Evolutionary conservation across 2,329 filamentous ascomycete genomes (phyloP).

Genomic region (Colletotrichum sp.): DNA sequence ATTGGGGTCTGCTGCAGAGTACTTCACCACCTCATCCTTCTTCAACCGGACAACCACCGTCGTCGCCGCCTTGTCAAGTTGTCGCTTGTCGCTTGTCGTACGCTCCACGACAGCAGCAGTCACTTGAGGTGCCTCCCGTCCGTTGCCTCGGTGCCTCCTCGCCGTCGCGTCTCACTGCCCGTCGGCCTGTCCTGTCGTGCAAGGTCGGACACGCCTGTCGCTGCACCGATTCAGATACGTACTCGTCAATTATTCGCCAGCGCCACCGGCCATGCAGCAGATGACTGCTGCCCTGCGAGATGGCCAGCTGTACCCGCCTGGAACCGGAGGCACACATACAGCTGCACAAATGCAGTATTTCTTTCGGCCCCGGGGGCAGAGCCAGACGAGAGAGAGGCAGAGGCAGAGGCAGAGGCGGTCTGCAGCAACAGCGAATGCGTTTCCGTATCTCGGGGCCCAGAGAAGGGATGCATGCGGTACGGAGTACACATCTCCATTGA

Average conservation of each 20-base stretch:
- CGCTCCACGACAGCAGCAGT: background rate
- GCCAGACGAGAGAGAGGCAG: background rate
- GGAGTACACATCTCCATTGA: background rate
- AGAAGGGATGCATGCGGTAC: background rate
- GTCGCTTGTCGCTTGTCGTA: background rate
- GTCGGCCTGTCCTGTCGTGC: background rate
- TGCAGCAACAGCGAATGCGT: background rate
- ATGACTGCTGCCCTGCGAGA: background rate
- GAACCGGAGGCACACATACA: background rate
- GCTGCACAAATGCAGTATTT: background rate
- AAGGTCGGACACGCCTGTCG: constrained; percentile 3
- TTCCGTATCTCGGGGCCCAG: background rate
- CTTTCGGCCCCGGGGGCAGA: background rate
- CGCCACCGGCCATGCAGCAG: background rate
- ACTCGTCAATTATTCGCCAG: background rate
- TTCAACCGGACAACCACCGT: background rate
- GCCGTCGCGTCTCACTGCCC: background rate
- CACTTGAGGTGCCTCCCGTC: background rate
- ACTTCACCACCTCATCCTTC: background rate
- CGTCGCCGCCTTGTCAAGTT: background rate
- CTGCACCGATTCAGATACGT: background rate
- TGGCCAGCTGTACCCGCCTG: background rate
- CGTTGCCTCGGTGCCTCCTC: background rate
- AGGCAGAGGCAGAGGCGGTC: background rate
- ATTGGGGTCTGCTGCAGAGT: background rate